Conservation (phyloP, 2,329 filamentous ascomycete species). For the Cordyceps cateniannulata region DNA sequence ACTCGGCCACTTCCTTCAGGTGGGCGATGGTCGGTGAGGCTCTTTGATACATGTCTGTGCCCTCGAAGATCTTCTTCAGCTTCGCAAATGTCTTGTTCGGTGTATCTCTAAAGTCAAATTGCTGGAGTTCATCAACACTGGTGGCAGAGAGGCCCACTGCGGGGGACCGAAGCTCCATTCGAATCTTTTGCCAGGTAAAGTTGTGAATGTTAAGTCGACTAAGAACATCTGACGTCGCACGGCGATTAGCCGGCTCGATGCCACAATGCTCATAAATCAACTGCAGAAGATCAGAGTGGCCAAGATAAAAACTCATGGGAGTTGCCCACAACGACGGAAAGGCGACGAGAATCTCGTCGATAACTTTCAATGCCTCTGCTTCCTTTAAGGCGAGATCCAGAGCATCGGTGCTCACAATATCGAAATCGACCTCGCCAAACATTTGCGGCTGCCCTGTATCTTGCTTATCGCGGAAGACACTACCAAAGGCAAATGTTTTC, state of each 20-base stretch:
- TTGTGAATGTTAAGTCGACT: constrained; percentile 81
- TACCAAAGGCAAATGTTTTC: constrained; percentile 81
- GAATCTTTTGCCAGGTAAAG: constrained; percentile 76
- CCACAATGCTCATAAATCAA: constrained; percentile 87
- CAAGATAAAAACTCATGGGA: constrained; percentile 83
- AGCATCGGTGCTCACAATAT: constrained; percentile 80
- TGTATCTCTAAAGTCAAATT: constrained; percentile 78
- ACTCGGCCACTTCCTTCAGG: constrained; percentile 69
- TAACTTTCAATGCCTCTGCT: constrained; percentile 86
- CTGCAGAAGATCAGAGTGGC: constrained; percentile 80
- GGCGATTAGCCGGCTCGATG: constrained; percentile 61
- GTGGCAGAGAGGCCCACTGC: constrained; percentile 78
- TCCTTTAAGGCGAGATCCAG: constrained; percentile 83
- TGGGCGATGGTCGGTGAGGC: constrained; percentile 72
- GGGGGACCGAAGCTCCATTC: constrained; percentile 74
- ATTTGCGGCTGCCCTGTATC: constrained; percentile 76
- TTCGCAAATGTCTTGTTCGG: constrained; percentile 51
- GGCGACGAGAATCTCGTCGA: constrained; percentile 80
- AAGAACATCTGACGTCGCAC: constrained; percentile 71
- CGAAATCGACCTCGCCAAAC: constrained; percentile 89
- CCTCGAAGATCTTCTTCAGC: constrained; percentile 54
- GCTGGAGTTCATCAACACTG: constrained; percentile 80
- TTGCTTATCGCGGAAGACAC: constrained; percentile 73
- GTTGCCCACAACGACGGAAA: constrained; percentile 68
- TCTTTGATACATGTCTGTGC: constrained; percentile 63